These are phyloP conservation scores for Solanum chilense DNA, from an alignment of 257 asterid species.

Conservation along the genomic window DNA sequence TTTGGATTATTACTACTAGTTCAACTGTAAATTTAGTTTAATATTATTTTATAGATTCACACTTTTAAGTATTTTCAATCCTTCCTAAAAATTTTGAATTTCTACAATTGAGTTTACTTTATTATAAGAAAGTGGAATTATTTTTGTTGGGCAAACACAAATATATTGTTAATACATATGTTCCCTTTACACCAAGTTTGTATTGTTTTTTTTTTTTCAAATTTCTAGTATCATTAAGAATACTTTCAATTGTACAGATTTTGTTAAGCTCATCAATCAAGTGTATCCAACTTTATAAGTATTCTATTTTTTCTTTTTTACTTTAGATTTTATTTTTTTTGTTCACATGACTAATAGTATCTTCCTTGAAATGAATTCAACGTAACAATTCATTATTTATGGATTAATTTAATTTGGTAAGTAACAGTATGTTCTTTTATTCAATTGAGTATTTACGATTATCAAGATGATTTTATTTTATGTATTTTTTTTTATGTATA, in stretches of 20 bases:
- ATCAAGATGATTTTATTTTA: background rate
- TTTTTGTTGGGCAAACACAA: background rate
- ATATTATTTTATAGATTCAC: background rate
- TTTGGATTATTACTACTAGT: background rate
- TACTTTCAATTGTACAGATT: no score
- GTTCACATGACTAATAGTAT: background rate
- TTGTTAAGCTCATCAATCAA: no score
- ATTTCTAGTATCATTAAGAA: no score
- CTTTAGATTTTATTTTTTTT: background rate
- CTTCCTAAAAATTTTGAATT: background rate
- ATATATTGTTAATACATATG: background rate
- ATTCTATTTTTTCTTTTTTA: background rate
- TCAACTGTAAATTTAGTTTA: background rate
- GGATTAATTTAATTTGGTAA: background rate
- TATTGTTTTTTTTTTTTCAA: no score
- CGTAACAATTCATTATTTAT: background rate
- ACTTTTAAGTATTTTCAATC: background rate
- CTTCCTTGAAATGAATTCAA: background rate
- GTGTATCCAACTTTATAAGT: background rate
- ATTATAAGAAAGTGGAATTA: background rate
- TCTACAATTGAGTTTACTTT: background rate
- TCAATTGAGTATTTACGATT: background rate
- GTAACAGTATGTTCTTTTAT: fast-evolving
- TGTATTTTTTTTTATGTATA: no score
- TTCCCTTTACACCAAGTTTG: background rate